Percentiles rank a stretch among this genome's conserved stretches.
Evolutionary conservation across 345 rosid species (phyloP).

Genomic region (Corchorus capsularis): DNA sequence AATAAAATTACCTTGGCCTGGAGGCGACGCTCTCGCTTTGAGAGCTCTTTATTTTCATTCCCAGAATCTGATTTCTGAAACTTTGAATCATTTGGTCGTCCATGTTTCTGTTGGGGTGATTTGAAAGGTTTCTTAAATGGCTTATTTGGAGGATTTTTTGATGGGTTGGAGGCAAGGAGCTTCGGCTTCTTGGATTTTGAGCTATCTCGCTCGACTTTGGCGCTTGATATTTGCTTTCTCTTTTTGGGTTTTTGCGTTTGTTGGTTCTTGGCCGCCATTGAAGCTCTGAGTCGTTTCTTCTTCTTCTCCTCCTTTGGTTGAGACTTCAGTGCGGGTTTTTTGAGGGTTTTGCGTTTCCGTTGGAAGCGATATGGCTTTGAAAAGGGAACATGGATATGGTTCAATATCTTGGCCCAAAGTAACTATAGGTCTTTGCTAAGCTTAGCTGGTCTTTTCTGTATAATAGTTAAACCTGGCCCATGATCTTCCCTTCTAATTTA

Average conservation of each 20-base stretch:
- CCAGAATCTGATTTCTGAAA: slow-evolving; percentile 23
- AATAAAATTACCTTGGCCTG: slow-evolving; percentile 50
- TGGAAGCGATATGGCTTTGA: neutral
- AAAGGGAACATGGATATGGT: no score
- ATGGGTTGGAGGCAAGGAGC: slow-evolving; percentile 25
- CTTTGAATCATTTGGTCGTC: slow-evolving; percentile 10
- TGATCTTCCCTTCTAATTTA: no score
- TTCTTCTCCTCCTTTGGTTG: neutral
- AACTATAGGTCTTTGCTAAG: no score
- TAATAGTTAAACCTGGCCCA: no score
- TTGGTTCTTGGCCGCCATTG: slow-evolving; percentile 57
- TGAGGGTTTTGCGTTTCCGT: slow-evolving; percentile 27
- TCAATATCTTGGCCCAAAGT: no score
- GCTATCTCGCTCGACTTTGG: slow-evolving; percentile 17
- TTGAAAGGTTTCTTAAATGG: slow-evolving; percentile 28
- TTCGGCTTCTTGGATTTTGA: slow-evolving; percentile 43
- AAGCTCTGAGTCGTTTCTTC: neutral
- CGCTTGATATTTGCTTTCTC: slow-evolving; percentile 39
- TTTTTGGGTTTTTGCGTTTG: slow-evolving; percentile 35
- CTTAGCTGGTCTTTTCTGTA: no score
- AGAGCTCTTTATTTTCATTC: slow-evolving; percentile 18
- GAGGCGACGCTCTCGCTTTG: slow-evolving; percentile 51
- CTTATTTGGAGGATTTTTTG: slow-evolving; percentile 9
- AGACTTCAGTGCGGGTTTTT: neutral
- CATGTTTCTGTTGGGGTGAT: slow-evolving; percentile 8